Percentiles rank a stretch among this genome's conserved stretches.
Evolutionary conservation across 805 yeast species (phyloP).

Genomic region (Yamadazyma ubonensis): DNA sequence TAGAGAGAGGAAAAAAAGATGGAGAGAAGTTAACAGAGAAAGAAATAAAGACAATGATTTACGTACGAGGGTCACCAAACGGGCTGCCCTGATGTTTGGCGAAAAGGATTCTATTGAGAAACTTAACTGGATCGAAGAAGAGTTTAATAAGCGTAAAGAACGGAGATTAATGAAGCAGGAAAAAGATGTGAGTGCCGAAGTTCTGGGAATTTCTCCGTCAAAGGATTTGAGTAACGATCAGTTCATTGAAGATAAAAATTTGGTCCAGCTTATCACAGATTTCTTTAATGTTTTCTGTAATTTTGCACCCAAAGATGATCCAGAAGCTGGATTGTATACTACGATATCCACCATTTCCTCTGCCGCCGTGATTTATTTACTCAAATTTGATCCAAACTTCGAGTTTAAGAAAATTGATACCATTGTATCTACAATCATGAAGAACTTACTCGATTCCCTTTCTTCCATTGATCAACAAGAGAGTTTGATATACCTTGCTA

Average conservation of each 20-base stretch:
- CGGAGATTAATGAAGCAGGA: slow-evolving; percentile 53
- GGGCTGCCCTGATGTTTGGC: slow-evolving; percentile 71
- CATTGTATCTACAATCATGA: slow-evolving; percentile 23
- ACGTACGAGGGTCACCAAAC: slow-evolving; percentile 68
- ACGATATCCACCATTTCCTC: slow-evolving; percentile 39
- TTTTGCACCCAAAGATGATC: slow-evolving; percentile 31
- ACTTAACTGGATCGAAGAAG: slow-evolving; percentile 69
- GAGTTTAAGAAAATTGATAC: slow-evolving; percentile 24
- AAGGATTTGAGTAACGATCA: slow-evolving; percentile 14
- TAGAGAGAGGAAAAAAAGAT: slow-evolving; percentile 73
- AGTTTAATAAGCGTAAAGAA: slow-evolving; percentile 63
- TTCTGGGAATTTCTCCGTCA: neutral
- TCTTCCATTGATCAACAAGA: slow-evolving; percentile 23
- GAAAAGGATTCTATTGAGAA: slow-evolving; percentile 50
- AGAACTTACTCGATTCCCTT: slow-evolving; percentile 23
- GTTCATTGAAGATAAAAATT: slow-evolving; percentile 14
- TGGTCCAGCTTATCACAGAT: slow-evolving; percentile 24
- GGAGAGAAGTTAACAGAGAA: slow-evolving; percentile 79
- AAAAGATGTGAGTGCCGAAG: slow-evolving; percentile 19
- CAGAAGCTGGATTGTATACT: slow-evolving; percentile 32
- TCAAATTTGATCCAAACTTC: slow-evolving; percentile 15
- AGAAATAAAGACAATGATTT: slow-evolving; percentile 87
- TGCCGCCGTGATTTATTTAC: slow-evolving; percentile 27
- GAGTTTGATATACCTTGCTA: slow-evolving; percentile 23
- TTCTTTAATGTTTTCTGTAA: slow-evolving; percentile 36